These are phyloP conservation scores for Sicyos edulis DNA, from an alignment of 306 rosid genomes.

Conservation along the genomic window DNA sequence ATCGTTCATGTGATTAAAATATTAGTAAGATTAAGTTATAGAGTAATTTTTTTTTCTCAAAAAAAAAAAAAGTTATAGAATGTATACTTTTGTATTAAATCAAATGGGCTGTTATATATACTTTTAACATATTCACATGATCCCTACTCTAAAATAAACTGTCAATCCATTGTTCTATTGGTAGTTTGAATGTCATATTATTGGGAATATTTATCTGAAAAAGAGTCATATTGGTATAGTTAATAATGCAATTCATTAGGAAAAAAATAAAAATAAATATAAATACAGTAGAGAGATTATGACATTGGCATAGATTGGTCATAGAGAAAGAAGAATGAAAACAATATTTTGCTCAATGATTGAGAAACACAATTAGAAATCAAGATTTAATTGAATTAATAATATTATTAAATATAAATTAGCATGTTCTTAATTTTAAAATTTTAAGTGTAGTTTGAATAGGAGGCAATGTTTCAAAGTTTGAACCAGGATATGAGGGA, in stretches of 20 bases:
- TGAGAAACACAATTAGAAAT: slow-evolving; percentile 36
- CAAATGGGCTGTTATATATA: too few relatives aligned
- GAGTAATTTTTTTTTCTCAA: too few relatives aligned
- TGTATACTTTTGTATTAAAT: too few relatives aligned
- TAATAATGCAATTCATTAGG: neutral
- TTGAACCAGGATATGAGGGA: slow-evolving; percentile 58
- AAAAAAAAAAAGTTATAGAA: too few relatives aligned
- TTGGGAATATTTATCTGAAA: neutral
- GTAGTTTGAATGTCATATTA: neutral
- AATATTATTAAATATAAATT: slow-evolving; percentile 14
- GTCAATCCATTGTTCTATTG: neutral
- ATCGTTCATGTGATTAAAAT: neutral
- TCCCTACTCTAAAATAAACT: too few relatives aligned
- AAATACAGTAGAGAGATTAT: neutral
- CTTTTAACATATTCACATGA: too few relatives aligned
- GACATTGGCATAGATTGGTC: slow-evolving; percentile 26
- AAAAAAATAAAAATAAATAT: too few relatives aligned
- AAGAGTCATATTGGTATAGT: neutral
- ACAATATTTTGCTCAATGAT: slow-evolving; percentile 44
- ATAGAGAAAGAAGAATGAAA: slow-evolving; percentile 19
- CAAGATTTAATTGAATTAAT: slow-evolving; percentile 41
- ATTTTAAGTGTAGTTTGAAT: slow-evolving; percentile 61
- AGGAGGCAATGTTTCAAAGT: slow-evolving; percentile 86
- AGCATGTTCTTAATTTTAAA: slow-evolving; percentile 8
- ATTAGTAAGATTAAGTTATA: neutral